Conservation (phyloP, 192 early-diverging fungal genomes). For the Borealophlyctis nickersoniae region DNA sequence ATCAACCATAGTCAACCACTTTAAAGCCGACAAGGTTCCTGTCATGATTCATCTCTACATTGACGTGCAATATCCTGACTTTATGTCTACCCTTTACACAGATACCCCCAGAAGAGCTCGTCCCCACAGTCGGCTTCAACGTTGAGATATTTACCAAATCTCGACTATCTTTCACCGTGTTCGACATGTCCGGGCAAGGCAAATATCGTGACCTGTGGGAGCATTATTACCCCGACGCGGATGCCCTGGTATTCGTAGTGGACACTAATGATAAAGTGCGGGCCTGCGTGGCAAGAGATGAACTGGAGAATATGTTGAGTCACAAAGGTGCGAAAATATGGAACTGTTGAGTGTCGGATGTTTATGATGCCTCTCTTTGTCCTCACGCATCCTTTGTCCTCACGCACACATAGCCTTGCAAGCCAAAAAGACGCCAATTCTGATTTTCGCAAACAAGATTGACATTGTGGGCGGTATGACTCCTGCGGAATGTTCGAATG, state of each 20-base stretch:
- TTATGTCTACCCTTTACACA: background rate
- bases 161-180: constrained; percentile 32
- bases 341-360: background rate
- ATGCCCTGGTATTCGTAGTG: constrained; percentile 43
- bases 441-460: constrained; percentile 43
- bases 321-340: constrained; percentile 19
- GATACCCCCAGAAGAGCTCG: constrained; percentile 23
- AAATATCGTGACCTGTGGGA: constrained; percentile 44
- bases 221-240: constrained; percentile 39
- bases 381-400: background rate
- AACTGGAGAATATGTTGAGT: constrained; percentile 30
- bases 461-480: constrained; percentile 34
- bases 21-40: constrained; percentile 25
- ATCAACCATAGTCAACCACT: constrained; percentile 34
- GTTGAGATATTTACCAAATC: constrained; percentile 29
- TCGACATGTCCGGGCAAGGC: constrained; percentile 49
- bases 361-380: background rate
- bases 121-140: constrained; percentile 41
- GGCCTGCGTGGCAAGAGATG: constrained; percentile 36
- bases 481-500: constrained; percentile 30
- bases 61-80: no score
- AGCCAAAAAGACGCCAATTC: constrained; percentile 28
- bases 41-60: background rate
- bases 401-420: constrained; percentile 28
- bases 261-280: constrained; percentile 35